A percentile compares a stretch with the other conserved stretches of the same genome.
Conservation (phyloP, 345 rosid genomes). For the Psidium friedrichsthalianum region DNA sequence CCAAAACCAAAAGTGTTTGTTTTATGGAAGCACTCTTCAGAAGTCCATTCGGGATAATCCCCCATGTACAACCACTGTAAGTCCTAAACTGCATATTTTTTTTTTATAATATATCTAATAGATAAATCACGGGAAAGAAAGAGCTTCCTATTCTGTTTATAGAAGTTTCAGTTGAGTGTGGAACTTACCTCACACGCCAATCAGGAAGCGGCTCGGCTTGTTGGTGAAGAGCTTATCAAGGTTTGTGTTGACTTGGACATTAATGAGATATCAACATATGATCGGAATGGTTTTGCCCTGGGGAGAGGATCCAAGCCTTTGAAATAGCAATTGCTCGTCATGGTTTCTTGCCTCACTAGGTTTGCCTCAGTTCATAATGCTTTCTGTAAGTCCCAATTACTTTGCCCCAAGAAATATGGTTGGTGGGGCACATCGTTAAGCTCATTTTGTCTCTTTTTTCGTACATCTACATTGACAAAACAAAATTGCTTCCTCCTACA, state of each 20-base stretch:
- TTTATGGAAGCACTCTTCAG: conserved; percentile 78
- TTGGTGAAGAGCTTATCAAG: conserved; percentile 78
- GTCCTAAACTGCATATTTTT: conserved; percentile 1
- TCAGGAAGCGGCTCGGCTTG: conserved; percentile 75
- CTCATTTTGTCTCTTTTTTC: neutral
- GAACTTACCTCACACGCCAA: neutral
- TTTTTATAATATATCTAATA: neutral
- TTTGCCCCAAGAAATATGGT: neutral
- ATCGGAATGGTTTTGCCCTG: conserved; percentile 63
- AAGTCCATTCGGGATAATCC: conserved; percentile 57
- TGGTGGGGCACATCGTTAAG: neutral
- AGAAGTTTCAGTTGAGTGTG: neutral
- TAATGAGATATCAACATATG: conserved; percentile 64
- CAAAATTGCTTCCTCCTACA: neutral
- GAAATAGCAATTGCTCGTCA: conserved; percentile 57
- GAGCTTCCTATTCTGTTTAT: neutral
- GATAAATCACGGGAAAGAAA: neutral
- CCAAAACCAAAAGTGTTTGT: conserved; percentile 64
- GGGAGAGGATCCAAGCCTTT: conserved; percentile 79
- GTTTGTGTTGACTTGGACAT: conserved; percentile 52
- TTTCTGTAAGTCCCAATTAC: neutral
- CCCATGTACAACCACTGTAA: conserved; percentile 45
- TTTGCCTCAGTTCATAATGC: neutral
- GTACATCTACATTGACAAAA: neutral
- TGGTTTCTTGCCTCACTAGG: conserved; percentile 60